Conservation (phyloP, 139 green algal species). For the Asterochloris erici region DNA sequence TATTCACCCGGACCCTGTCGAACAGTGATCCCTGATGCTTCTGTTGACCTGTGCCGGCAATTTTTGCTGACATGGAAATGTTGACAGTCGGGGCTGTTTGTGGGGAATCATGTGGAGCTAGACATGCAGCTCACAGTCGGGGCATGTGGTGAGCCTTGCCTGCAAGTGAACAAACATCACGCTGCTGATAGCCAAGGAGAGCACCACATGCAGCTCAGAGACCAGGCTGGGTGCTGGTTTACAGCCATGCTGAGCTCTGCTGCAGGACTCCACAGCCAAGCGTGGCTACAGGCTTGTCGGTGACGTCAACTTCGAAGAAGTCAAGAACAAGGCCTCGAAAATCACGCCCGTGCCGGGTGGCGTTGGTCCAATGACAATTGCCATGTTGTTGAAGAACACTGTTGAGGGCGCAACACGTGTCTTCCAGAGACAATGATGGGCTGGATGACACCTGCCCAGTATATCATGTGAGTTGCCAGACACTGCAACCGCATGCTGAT, state of each 20-base stretch:
- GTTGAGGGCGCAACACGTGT: slow-evolving; percentile 30
- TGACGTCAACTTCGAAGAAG: slow-evolving; percentile 73
- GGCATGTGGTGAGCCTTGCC: background rate
- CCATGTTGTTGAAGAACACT: slow-evolving; percentile 82
- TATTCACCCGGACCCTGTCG: too few species aligned
- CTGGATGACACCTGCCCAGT: too few species aligned
- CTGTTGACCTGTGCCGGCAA: too few species aligned
- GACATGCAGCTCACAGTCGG: too few species aligned
- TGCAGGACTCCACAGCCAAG: slow-evolving; percentile 28
- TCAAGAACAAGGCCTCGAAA: slow-evolving; percentile 46
- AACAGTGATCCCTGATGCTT: background rate
- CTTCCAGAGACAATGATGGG: too few species aligned
- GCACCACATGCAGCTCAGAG: background rate
- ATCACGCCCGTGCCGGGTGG: slow-evolving; percentile 88
- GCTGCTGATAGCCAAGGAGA: background rate
- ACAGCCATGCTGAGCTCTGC: background rate
- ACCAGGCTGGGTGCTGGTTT: background rate
- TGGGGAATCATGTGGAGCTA: background rate
- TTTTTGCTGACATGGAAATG: background rate
- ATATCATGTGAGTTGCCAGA: too few species aligned
- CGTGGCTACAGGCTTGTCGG: slow-evolving; percentile 76
- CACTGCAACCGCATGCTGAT: too few species aligned
- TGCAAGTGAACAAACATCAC: background rate
- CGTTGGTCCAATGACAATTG: slow-evolving; percentile 93
- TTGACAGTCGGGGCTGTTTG: background rate